Evolutionary conservation across 345 rosid species (phyloP).

Genomic region (Lepidium sativum): DNA sequence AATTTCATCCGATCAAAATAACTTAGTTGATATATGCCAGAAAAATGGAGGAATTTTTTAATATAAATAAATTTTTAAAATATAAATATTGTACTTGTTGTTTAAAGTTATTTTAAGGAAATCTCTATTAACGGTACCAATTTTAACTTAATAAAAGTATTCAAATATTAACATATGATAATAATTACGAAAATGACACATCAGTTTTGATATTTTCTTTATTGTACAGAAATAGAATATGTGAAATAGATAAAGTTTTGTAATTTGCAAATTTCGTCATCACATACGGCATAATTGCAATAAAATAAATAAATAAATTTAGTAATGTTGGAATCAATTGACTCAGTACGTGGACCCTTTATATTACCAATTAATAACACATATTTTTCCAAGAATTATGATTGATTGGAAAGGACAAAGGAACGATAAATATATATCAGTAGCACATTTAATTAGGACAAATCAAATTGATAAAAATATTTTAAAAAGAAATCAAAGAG

Average conservation of each 20-base stretch:
- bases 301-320: not conserved
- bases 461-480: not conserved
- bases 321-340: not conserved
- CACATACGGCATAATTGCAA: not conserved
- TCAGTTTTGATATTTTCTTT: too few species aligned
- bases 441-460: not conserved
- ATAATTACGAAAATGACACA: too few species aligned
- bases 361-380: not conserved
- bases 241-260: not conserved
- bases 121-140: too few species aligned
- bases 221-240: not conserved
- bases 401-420: conserved; percentile 10
- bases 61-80: too few species aligned
- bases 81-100: too few species aligned
- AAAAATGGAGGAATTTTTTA: too few species aligned
- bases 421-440: not conserved
- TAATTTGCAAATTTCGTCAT: not conserved
- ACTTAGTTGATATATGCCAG: too few species aligned
- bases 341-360: conserved; percentile 12
- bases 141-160: too few species aligned
- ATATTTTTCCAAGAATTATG: not conserved
- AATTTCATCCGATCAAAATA: too few species aligned
- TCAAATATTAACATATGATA: too few species aligned
- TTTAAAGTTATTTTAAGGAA: too few species aligned
- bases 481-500: not conserved